Evolutionary conservation across 768 basidiomycete species (phyloP), one percentile per base, ranked within the genome.

Genomic region (Leucosporidium creatinivorum): DNA sequence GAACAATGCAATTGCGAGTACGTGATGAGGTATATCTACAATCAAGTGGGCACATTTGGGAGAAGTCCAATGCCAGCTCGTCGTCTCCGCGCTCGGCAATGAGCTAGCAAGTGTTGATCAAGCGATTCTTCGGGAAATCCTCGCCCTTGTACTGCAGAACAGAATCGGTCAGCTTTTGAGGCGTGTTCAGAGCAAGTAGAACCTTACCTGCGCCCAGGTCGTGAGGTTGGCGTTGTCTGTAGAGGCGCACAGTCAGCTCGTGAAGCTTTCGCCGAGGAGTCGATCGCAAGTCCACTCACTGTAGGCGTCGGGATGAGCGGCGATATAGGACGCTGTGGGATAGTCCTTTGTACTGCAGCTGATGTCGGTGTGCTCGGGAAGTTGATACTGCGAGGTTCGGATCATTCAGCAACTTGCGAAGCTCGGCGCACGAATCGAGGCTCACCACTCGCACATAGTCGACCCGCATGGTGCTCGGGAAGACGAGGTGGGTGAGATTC

Each of bases 291-390:
- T 18, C 7, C 23, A 49, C 47, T 48, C 30, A 31, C 47, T 19
- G 9, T 39, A 58, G 13, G 31, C 31, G 3, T 18, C 84, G 84
- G 77, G 60, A 87, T 80, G 33, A 9, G 50, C 65, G 51, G 39
- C 39, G 61, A 81, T 81, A 68, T 98, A 98, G 63, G 85, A 79
- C 18, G 85, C 77, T 4, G 93, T 98, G 0, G 93, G 93, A 68
- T 84, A 81, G 59, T 81, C 83, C 3, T 85, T 79, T 13, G 93
- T 93, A 76, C 89, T 82, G 77, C 93, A 98, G 2, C 87, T 86
- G 51, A 91, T 75, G 57, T 75, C 81, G 73, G 84, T 77, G 25
- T 84, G 76, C 15, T 86, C 90, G 28, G 84, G 75, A 28, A 86
- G 84, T 79, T 97, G 93, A 73, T 92, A 92, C n/a, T 68, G 62